These are phyloP conservation scores for Zygoascus bituminiphila DNA, from an alignment of 805 yeast species.

Conservation along the genomic window DNA sequence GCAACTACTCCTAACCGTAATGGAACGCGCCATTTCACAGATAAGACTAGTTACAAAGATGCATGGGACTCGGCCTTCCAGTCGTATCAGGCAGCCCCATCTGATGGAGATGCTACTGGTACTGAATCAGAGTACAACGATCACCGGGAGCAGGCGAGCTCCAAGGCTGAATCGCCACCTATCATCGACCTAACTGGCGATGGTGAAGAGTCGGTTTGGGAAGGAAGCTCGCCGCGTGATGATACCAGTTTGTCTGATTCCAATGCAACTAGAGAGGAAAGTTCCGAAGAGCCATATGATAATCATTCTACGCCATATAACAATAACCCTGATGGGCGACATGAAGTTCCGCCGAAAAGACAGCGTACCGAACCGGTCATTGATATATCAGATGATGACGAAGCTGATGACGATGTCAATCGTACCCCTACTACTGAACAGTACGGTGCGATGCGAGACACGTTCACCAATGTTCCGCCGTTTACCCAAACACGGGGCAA, in stretches of 20 bases:
- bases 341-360: no score
- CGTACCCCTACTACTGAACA: not conserved
- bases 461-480: constrained; percentile 19
- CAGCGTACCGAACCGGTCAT: not conserved
- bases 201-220: not conserved
- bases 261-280: no score
- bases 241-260: not conserved
- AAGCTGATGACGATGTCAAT: not conserved
- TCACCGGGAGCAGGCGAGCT: not conserved
- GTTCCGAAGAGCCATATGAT: no score
- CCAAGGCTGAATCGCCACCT: not conserved
- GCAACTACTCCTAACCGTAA: not conserved
- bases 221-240: not conserved
- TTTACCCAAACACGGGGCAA: constrained; percentile 24
- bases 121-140: not conserved
- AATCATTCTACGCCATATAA: no score
- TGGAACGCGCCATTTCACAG: not conserved
- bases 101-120: not conserved
- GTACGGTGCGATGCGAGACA: constrained; percentile 7
- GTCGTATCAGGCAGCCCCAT: not conserved
- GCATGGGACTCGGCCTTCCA: not conserved
- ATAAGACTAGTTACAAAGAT: not conserved
- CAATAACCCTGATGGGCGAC: no score
- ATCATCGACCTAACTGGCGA: constrained; percentile 2
- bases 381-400: not conserved